A percentile compares a stretch with the other conserved stretches of the same genome.
Evolutionary conservation across 2,329 filamentous ascomycete genomes (phyloP).

Genomic region (Thermothelomyces thermophilus): DNA sequence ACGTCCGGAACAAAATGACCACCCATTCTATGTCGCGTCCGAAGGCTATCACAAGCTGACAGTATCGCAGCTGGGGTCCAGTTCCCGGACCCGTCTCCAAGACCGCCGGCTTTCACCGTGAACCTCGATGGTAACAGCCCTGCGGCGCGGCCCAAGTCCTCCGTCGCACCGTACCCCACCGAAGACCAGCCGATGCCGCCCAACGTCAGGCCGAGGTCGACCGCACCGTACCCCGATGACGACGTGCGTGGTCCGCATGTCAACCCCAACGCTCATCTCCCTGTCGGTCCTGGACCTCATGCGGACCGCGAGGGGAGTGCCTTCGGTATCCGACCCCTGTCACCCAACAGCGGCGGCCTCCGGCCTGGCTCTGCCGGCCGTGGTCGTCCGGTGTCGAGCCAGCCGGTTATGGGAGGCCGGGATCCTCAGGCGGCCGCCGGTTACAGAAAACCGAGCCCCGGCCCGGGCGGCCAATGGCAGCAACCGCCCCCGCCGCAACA

Average conservation of each 20-base stretch:
- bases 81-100: constrained; percentile 43
- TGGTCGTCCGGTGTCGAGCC: constrained; percentile 34
- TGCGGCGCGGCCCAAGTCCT: constrained; percentile 44
- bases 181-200: constrained; percentile 55
- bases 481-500: constrained; percentile 16
- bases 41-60: constrained; percentile 27
- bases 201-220: constrained; percentile 39
- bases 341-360: constrained; percentile 35
- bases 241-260: constrained; percentile 38
- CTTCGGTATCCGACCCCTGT: constrained; percentile 48
- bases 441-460: constrained; percentile 38
- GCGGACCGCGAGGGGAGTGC: constrained; percentile 46
- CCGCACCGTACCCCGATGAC: constrained; percentile 49
- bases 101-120: constrained; percentile 46
- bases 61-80: constrained; percentile 35
- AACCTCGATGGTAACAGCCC: constrained; percentile 36
- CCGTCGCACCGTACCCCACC: constrained; percentile 63
- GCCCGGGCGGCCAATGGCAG: constrained; percentile 21
- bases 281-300: constrained; percentile 40
- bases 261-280: constrained; percentile 43
- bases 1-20: no score
- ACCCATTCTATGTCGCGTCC: no score
- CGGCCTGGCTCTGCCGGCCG: constrained; percentile 35
- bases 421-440: constrained; percentile 36
- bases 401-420: constrained; percentile 40